Evolutionary conservation across 805 yeast genomes (phyloP), one percentile per base, ranked within the genome.

Genomic region (Zygotorulaspora sp.): DNA sequence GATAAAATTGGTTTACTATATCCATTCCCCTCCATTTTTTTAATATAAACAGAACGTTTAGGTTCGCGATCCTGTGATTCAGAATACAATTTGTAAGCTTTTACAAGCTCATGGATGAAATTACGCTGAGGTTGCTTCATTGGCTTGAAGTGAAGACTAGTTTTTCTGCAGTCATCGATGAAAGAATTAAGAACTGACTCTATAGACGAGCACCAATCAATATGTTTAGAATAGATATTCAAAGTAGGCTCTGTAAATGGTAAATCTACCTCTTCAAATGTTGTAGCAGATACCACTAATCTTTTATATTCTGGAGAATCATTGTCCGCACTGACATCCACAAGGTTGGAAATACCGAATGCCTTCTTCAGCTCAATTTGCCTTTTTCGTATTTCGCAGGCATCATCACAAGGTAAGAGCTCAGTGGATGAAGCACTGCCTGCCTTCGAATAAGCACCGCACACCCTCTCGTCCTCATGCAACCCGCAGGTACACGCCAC

Each of bases 61-160:
- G 96, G 96, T 47, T 86, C 96, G 2, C 74, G 75, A 58, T 85
- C 96, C 44, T 84, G 92, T 2, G 89, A 75, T 50, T 83, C 88
- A 0, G 82, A 67, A 48, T 74, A 78, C 9, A 86, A 50, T 9
- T 71, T 66, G 55, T 67, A 86, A 0, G 76, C 61, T 17, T 68
- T 74, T 0, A 88, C 80, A 27, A 88, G 52, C 35, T 77, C 78
- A 52, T 80, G 90, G 17, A 88, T 62, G 53, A 87, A 86, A 44
- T 67, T 66, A 32, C 96, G 67, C 57, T 84, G 90, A 4, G 77
- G 72, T 10, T 68, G 57, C 35, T 65, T 70, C 95, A 88, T 85
- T 12, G 90, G 81, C 12, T 78, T 78, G 61, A 89, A 85, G 53
- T 78, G 78, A 47, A 74, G 61, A 34, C 61, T 54, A 1, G 73